A percentile compares a stretch with the other conserved stretches of the same genome.
These are phyloP conservation scores for Byssoonygena ceratinophila DNA, from an alignment of 2,329 filamentous ascomycete genomes.

Conservation along the genomic window DNA sequence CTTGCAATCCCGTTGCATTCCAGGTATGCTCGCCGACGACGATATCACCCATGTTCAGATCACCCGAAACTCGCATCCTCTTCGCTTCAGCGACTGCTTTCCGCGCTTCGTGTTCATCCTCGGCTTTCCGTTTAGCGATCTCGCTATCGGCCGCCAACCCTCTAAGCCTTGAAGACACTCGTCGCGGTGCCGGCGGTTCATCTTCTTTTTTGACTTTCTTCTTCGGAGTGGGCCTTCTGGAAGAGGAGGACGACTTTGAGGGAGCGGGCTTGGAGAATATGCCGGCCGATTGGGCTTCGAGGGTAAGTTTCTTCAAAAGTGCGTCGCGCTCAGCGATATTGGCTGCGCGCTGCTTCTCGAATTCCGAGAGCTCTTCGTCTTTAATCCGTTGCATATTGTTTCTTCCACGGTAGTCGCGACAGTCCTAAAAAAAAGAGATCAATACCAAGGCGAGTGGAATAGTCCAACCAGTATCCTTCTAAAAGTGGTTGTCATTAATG, in stretches of 20 bases:
- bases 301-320: constrained; percentile 64
- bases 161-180: constrained; percentile 51
- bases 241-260: constrained; percentile 37
- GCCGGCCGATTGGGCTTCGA: constrained; percentile 57
- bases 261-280: constrained; percentile 47
- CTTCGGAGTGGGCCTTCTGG: constrained; percentile 42
- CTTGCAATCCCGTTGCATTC: constrained; percentile 55
- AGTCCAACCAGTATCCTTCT: too few relatives aligned
- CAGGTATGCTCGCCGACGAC: constrained; percentile 70
- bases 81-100: constrained; percentile 51
- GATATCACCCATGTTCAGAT: constrained; percentile 64
- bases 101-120: constrained; percentile 50
- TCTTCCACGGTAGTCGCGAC: neutral
- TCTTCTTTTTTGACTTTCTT: constrained; percentile 52
- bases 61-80: constrained; percentile 53
- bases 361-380: constrained; percentile 57
- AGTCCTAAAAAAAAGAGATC: neutral
- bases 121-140: constrained; percentile 57
- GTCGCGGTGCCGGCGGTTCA: constrained; percentile 44
- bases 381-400: neutral
- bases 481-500: too few relatives aligned
- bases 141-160: constrained; percentile 58
- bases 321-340: constrained; percentile 82
- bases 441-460: too few relatives aligned
- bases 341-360: constrained; percentile 71